Evolutionary conservation across 1,284 basidiomycete species (phyloP), one percentile per base, ranked within the genome.

Genomic region (Wallemia ichthyophaga): DNA sequence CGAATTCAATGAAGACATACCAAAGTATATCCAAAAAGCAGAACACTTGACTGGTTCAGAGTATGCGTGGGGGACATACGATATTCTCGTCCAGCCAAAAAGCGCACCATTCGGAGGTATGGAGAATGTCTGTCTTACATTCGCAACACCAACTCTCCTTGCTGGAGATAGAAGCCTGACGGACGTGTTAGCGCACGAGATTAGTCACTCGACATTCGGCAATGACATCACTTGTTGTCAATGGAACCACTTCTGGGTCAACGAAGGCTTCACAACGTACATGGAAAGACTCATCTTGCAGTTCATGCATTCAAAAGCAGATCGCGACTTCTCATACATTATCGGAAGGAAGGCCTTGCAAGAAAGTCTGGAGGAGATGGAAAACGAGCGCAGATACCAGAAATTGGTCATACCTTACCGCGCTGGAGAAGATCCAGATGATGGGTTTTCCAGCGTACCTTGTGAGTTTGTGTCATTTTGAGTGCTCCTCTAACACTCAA

Each of bases 31-130:
- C 11, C 1, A n/a, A 9, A 2, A 13, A 15, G 87, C 85, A 56
- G 88, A 94, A 69, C 73, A 72, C 32, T 69, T 88, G 37, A 75
- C 85, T 1, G 62, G 64, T 1, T 77, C 76, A 0, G 73, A 77
- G 0, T 98, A 96, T 69, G 74, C 75, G 57, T 96, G 92, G 71
- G 83, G 84, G 1, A 81, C 89, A 1, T 95, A 89, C 66, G 89
- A 95, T 68, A 71, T 91, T 5, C 74, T 96, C 27, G 83, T 96
- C n/a, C 74, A 95, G 7, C 92, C 92, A 0, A 83, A 87, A 17
- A 85, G 84, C 0, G 96, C 95, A 75, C 91, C 91, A 0, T 95
- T 84, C 67, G 84, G 85, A 32, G 85, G 85, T 63, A 83, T 85
- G 85, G 81, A 82, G 63, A 64, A 74, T 64, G 19, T 11, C 21